Base-by-base conservation (phyloP, 2,329 filamentous ascomycete species). In the Cytospora chrysosperma region DNA sequence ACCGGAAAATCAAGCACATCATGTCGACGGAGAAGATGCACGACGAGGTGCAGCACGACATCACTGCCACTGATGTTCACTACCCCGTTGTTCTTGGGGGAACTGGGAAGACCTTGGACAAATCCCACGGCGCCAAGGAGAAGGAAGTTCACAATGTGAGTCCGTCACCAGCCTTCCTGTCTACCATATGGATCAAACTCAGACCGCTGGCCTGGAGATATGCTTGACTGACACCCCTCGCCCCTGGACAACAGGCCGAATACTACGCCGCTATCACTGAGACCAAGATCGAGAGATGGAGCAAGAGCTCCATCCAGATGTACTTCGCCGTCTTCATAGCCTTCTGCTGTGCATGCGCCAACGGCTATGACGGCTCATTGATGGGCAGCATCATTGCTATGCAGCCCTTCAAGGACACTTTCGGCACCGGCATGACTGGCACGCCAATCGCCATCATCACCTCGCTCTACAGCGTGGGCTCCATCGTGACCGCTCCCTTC, bases 401-500 rank as follows among this genome's bases (percentile, higher is more conserved):
- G 78, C n/a, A 70, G 0, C 70, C 74, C 56, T 81, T 81, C 72
- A 73, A 78, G 63, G 57, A 72, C 0, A 73, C 71, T 1, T 80
- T 82, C 66, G 66, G 77, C 6, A 75, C 72, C 6, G 75, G 73
- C n/a, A 71, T 71, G 62, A 75, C 70, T 10, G 79, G 76, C 17
- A 65, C 71, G 26, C 71, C 73, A 56, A 77, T 80, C 55, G 76
- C 79, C 4, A 63, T 81, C 26, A 73, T 79, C 69, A 77, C 76
- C 62, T 81, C 79, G 6, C 74, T 82, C 27, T 82, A 82, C 69
- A 79, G 78, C 5, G 77, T 82, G 79, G 80, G 80, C 63, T 76
- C 68, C 34, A 78, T 79, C 69, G 71, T 77, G 24, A 75, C 73
- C 53, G 68, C 75, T 57, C 77, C 77, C 1, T 72, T 80, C 56